These are phyloP conservation scores for Botrytis porri DNA, from an alignment of 2,329 filamentous ascomycete species.

Conservation along the genomic window DNA sequence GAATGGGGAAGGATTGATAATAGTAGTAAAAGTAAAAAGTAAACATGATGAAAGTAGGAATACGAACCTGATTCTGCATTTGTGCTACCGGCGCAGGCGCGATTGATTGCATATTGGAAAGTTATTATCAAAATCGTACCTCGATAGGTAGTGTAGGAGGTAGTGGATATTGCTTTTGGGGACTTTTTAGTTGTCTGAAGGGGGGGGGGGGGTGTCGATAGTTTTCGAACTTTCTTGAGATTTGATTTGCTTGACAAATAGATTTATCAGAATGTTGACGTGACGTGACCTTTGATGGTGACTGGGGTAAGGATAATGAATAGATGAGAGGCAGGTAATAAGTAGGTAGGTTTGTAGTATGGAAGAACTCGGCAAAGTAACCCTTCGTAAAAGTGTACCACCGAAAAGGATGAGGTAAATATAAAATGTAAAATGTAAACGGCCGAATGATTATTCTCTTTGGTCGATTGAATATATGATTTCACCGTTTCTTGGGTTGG, in stretches of 20 bases:
- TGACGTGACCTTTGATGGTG: constrained; percentile 5
- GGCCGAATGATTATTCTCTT: not conserved
- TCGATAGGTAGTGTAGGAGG: not conserved
- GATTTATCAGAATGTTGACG: constrained; percentile 17
- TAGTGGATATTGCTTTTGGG: not conserved
- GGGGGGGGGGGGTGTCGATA: not conserved
- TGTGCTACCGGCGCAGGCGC: constrained; percentile 35
- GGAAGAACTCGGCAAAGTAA: not conserved
- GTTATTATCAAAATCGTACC: not conserved
- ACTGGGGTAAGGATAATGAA: not conserved
- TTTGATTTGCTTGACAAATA: constrained; percentile 19
- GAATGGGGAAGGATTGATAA: constrained; percentile 8
- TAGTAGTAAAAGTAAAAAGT: not conserved
- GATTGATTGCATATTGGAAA: constrained; percentile 34
- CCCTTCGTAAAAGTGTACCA: not conserved
- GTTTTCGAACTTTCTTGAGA: not conserved
- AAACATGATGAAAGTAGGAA: constrained; percentile 8
- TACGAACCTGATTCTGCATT: constrained; percentile 35
- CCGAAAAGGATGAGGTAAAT: not conserved
- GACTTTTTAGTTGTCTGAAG: not conserved
- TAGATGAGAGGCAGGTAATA: not conserved
- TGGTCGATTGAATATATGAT: not conserved
- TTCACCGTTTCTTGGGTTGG: not conserved
- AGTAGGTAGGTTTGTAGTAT: not conserved
- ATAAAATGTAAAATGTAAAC: not conserved